These are phyloP conservation scores for Coemansia javaensis DNA, from an alignment of 192 early-diverging fungal genomes.

Conservation along the genomic window DNA sequence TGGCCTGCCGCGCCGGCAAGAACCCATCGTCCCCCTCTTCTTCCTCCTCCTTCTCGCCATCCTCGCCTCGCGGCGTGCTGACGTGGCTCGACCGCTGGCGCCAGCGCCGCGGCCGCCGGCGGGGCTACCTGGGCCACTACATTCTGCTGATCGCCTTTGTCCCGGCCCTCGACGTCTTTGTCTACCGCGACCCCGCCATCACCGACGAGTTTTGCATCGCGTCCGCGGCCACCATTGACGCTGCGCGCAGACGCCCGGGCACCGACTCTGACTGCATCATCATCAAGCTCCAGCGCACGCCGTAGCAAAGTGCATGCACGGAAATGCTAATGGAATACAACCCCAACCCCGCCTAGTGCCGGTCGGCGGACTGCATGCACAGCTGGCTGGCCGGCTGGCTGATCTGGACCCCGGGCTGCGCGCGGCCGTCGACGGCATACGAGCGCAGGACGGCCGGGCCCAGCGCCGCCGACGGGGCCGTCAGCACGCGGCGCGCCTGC, in stretches of 20 bases:
- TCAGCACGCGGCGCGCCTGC: neutral
- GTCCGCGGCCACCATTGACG: slow-evolving; percentile 57
- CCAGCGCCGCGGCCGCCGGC: slow-evolving; percentile 16
- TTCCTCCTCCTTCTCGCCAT: too few species aligned
- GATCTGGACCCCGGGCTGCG: too few species aligned
- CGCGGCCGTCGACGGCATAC: neutral
- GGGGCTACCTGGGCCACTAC: slow-evolving; percentile 75
- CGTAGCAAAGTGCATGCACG: too few species aligned
- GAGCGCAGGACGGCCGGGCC: neutral
- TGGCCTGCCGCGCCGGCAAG: slow-evolving; percentile 49
- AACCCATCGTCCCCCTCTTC: too few species aligned
- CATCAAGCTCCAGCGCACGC: slow-evolving; percentile 44
- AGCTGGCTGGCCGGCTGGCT: neutral
- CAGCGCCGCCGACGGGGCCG: slow-evolving; percentile 5
- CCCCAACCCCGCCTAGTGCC: too few species aligned
- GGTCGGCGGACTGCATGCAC: neutral
- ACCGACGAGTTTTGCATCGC: slow-evolving; percentile 68
- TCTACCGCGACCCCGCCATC: slow-evolving; percentile 81
- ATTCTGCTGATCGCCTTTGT: slow-evolving; percentile 84
- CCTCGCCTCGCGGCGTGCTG: slow-evolving; percentile 8
- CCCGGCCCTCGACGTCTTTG: slow-evolving; percentile 68
- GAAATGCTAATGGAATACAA: too few species aligned
- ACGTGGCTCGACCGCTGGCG: slow-evolving; percentile 23
- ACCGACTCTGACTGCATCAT: slow-evolving; percentile 79
- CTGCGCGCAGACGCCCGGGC: slow-evolving; percentile 62